Evolutionary conservation across 164 flowering plant species (phyloP), one percentile per base, ranked within the genome.

Genomic region (Umbellularia californica): DNA sequence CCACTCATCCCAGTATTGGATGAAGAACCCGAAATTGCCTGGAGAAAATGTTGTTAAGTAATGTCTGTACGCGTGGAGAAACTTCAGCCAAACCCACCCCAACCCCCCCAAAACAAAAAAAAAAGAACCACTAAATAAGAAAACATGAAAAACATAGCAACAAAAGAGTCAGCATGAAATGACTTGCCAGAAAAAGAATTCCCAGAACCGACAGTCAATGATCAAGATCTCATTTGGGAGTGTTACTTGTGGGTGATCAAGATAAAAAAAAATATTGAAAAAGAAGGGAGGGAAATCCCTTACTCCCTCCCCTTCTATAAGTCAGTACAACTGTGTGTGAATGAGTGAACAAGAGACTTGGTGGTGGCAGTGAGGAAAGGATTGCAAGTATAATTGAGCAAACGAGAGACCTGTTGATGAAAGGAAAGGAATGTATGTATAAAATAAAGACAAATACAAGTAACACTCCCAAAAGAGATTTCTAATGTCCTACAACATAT

Each of bases 21-120:
- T 28, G 82, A 76, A 13, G 93, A 83, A 60, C 92, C 90, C 77
- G 95, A 79, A 50, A 83, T 65, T 65, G 93, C 93, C 97, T 92
- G 77, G 11, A 76, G 3, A 77, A 41, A 25, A 73, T 13, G 55
- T 33, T 71, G 47, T 17, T n/a, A 65, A 50, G 24, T 13, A 79
- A 20, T 70, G 35, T 12, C 25, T 10, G 50, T 50, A 14, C 12
- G 28, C 55, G 41, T 5, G 41, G 41, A 35, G 41, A 35, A 35
- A 35, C 41, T 35, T 35, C 7, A 35, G 9, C 7, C 41, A 35
- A 35, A 35, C 6, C 41, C 9, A 0, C 7, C 6, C 41, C 35
- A 5, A 5, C 35, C 5, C 9, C 9, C 41, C 41, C 9, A 35
- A 35, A 35, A 4, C 0, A 33, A 33, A 13, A 64, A 35, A 9